Base-by-base conservation (phyloP, 345 rosid genomes). In the Hibiscus trionum region DNA sequence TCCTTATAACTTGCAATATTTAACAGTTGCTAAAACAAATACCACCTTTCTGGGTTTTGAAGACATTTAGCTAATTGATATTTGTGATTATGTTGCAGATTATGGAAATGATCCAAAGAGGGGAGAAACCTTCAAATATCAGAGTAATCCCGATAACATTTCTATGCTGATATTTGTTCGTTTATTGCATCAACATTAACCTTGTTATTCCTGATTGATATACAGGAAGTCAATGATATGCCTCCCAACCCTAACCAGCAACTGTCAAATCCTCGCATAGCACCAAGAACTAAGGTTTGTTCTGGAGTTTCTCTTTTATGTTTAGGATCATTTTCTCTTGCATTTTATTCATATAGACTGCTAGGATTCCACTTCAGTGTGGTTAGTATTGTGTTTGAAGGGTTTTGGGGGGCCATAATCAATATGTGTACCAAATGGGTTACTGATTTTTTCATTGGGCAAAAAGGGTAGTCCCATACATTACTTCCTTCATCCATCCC, bases 71-170 rank as follows among this genome's bases (percentile, higher is more conserved):
- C 70, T 62, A 29, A 52, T 65, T 70, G 37, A 44, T 15, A 29
- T 55, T 24, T 66, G 21, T 74, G 35, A 53, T 75, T 56, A 24
- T 65, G 4, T 65, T 81, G 83, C 87, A 96, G 98, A 91, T 91
- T 72, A 87, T 93, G 96, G 86, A 83, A 64, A 93, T 96, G 99
- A 81, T 96, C 70, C 97, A 85, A 76, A 87, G 98, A 82, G 98
- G 98, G 78, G 98, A 93, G 88, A 88, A 80, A 80, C 99, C 98
- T 78, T 80, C 97, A 5, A 96, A 89, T 79, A 83, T 93, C 81
- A 90, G 87, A 85, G 99, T 93, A 79, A 72, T 53, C 63, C 47
- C 61, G 35, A 7, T 69, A 16, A 1, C 15, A 58, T 76, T 59
- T 21, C 11, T 71, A 29, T 46, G 47, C 74, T 74, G 70, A 58